Evolutionary conservation across 163 green algal species (phyloP).

Genomic region (Volvox carteri): DNA sequence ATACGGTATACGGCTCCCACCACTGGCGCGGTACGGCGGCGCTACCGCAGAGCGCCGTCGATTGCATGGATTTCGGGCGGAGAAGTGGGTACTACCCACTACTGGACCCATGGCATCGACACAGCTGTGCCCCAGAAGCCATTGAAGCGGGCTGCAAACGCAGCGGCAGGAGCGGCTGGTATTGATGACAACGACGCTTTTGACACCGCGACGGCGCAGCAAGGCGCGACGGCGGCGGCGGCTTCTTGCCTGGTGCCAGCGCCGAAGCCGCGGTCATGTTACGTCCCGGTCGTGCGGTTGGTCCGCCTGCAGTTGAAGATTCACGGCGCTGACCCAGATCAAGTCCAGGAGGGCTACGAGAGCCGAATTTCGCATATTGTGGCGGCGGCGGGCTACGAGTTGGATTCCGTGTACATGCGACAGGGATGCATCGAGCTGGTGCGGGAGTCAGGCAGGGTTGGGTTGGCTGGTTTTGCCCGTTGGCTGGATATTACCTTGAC

Average conservation of each 20-base stretch:
- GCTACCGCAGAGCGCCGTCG: too few relatives aligned
- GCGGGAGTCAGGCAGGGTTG: neutral
- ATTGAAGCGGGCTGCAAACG: too few relatives aligned
- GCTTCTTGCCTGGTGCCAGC: too few relatives aligned
- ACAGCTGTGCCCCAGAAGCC: too few relatives aligned
- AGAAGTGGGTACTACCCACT: too few relatives aligned
- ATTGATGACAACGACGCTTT: neutral
- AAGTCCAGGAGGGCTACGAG: conserved; percentile 9
- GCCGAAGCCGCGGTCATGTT: neutral
- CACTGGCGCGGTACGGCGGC: too few relatives aligned
- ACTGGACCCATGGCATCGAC: too few relatives aligned
- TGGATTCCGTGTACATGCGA: conserved; percentile 36
- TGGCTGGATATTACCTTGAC: too few relatives aligned
- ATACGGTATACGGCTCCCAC: too few relatives aligned
- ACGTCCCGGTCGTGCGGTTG: conserved; percentile 12
- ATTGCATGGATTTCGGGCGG: too few relatives aligned
- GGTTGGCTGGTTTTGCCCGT: too few relatives aligned
- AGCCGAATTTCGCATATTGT: neutral
- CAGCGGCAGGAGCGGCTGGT: too few relatives aligned
- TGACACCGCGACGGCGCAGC: neutral
- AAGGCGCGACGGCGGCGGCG: neutral
- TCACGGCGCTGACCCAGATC: neutral
- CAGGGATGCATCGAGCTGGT: conserved; percentile 41
- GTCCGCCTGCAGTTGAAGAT: conserved; percentile 29
- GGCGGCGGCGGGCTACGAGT: conserved; percentile 1